Conservation (phyloP, 2,329 filamentous ascomycete species). For the Cladobotryum mycophilum region DNA sequence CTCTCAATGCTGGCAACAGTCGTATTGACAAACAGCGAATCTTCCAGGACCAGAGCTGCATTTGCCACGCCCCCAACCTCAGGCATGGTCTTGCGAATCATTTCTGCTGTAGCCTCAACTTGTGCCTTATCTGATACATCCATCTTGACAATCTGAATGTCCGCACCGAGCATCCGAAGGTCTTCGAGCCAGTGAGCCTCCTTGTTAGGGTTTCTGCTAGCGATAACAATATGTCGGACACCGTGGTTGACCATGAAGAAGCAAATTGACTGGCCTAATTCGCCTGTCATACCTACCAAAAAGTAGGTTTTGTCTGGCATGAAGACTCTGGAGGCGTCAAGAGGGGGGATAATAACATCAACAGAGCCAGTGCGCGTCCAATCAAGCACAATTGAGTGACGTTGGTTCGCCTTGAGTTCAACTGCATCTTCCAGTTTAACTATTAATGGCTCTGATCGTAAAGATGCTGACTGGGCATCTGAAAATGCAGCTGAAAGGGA, state of each 20-base stretch:
- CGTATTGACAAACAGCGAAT: neutral
- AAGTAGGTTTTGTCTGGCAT: neutral
- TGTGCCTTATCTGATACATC: neutral
- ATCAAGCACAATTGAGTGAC: neutral
- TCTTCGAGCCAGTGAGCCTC: neutral
- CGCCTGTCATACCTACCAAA: neutral
- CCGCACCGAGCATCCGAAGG: neutral
- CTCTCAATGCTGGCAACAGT: neutral
- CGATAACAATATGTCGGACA: neutral
- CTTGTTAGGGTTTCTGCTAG: neutral
- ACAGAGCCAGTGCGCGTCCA: neutral
- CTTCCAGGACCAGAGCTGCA: neutral
- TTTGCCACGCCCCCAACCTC: neutral
- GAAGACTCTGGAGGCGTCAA: neutral
- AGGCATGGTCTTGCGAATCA: neutral
- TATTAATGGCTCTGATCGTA: neutral
- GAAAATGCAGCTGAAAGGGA: no score
- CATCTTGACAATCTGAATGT: neutral
- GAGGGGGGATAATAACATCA: neutral
- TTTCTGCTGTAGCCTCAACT: neutral
- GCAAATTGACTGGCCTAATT: neutral
- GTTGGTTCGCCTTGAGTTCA: no score
- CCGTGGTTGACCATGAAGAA: neutral
- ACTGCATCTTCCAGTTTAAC: no score
- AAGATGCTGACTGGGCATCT: no score